Evolutionary conservation across 2,329 filamentous ascomycete genomes (phyloP), one percentile per base, ranked within the genome.

Genomic region (Epichloe glyceriae): DNA sequence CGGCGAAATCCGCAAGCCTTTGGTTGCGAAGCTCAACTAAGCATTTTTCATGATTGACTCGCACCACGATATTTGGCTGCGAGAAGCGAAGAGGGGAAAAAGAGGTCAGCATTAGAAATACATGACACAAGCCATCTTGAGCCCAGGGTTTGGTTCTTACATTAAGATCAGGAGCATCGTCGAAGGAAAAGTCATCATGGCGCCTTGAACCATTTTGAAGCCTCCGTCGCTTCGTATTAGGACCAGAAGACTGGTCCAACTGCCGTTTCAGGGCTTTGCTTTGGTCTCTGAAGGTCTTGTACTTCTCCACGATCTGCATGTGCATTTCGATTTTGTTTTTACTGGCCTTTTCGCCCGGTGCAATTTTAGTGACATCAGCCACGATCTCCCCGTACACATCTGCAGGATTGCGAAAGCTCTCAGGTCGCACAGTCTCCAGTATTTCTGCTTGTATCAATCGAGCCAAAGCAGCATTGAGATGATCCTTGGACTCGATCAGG

Each of bases 1-100:
- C 75, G 1, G 82, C 88, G 51, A 89, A 78, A n/a, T 81, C 74
- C 49, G 84, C 80, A 3, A 97, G 80, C 19, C 82, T 80, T 56
- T 83, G 78, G 59, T 88, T 95, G 51, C 91, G 86, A 55, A 95
- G 73, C 47, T 86, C 82, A 10, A 96, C 86, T 6, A 84, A 73
- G 53, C 88, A 87, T 65, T 91, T 94, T 51, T 90, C 85, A 60
- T 88, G 84, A 62, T 95, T 96, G 50, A 96, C 73, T 30, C 84
- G 80, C 46, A 97, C 73, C 37, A 90, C 75, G 56, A 89, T 73
- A 52, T 85, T 78, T 47, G 80, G 77, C 83, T 94, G 62, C 33
- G n/a, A 6, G 12, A 40, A 6, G 14, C 39, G 15, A 6, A 42
- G 43, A 7, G 15, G 6, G 7, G 4, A 15, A 40, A n/a, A 20